These are phyloP conservation scores for Madurella fahalii DNA, from an alignment of 2,329 filamentous ascomycete genomes.

Conservation along the genomic window DNA sequence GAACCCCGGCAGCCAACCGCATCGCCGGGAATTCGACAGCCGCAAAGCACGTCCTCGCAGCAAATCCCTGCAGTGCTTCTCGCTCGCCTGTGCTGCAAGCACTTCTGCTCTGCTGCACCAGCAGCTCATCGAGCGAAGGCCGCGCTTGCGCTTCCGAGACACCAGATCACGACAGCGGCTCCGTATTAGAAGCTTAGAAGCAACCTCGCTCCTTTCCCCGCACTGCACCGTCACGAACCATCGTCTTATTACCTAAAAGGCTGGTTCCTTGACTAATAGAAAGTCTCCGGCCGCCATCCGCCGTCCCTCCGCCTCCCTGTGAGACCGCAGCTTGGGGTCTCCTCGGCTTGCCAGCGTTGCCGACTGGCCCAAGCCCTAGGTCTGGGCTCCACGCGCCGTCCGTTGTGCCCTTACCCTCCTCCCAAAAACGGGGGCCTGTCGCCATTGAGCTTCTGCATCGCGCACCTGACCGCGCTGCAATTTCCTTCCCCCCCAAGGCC, in stretches of 20 bases:
- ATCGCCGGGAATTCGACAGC: conserved; percentile 5
- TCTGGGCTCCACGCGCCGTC: conserved; percentile 10
- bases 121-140: neutral
- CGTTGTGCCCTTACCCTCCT: conserved; percentile 1
- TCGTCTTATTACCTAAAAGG: conserved; percentile 45
- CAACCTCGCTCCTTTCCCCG: conserved; percentile 37
- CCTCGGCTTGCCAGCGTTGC: conserved; percentile 11
- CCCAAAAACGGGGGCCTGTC: conserved; percentile 10
- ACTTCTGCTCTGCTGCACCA: neutral
- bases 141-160: conserved; percentile 5
- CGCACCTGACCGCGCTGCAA: conserved; percentile 25
- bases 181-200: conserved; percentile 18
- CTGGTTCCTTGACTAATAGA: conserved; percentile 45
- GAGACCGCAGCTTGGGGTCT: conserved; percentile 19
- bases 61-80: conserved; percentile 14
- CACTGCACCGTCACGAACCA: conserved; percentile 33
- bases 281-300: conserved; percentile 29
- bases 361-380: conserved; percentile 10
- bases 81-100: neutral
- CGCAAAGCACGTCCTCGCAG: neutral
- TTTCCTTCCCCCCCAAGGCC: conserved; percentile 3
- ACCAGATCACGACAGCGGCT: conserved; percentile 23
- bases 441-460: conserved; percentile 21
- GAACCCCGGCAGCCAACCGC: conserved; percentile 2
- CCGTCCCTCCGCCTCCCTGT: conserved; percentile 15